Percentiles rank a stretch among this genome's conserved stretches.
Conservation (phyloP, 257 asterid genomes). For the Mentha longifolia region DNA sequence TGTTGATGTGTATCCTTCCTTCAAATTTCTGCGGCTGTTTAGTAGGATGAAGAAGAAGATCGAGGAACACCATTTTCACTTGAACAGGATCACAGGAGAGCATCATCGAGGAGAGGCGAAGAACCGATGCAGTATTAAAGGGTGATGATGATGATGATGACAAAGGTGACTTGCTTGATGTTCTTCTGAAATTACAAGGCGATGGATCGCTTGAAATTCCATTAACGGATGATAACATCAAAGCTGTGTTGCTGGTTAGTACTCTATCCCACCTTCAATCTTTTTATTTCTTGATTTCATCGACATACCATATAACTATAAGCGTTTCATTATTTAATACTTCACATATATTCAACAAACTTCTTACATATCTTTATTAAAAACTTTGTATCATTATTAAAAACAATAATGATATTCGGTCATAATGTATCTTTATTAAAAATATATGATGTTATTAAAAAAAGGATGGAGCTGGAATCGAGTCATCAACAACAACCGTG, state of each 20-base stretch:
- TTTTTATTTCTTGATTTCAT: too few relatives aligned
- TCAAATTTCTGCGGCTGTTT: slow-evolving; percentile 27
- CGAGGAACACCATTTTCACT: slow-evolving; percentile 14
- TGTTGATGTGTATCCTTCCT: slow-evolving; percentile 35
- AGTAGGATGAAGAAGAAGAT: slow-evolving; percentile 37
- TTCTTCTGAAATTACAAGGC: slow-evolving; percentile 8
- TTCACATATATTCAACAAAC: too few relatives aligned
- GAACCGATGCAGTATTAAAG: neutral
- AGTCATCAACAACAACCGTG: slow-evolving; percentile 22
- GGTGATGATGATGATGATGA: too few relatives aligned
- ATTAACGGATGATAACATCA: slow-evolving; percentile 31
- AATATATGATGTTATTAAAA: too few relatives aligned
- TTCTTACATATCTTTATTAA: too few relatives aligned
- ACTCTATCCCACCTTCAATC: neutral
- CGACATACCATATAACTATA: too few relatives aligned
- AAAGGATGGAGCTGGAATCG: slow-evolving; percentile 36
- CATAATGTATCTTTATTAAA: too few relatives aligned
- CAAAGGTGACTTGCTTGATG: neutral
- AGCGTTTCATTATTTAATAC: too few relatives aligned
- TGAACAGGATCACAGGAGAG: slow-evolving; percentile 30
- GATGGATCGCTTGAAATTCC: slow-evolving; percentile 31
- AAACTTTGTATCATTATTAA: too few relatives aligned
- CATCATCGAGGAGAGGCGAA: slow-evolving; percentile 35
- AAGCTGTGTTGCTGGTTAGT: slow-evolving; percentile 35
- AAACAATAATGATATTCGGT: too few relatives aligned